Conservation (phyloP, 2,329 filamentous ascomycete species). For the Lecanicillium sp. region DNA sequence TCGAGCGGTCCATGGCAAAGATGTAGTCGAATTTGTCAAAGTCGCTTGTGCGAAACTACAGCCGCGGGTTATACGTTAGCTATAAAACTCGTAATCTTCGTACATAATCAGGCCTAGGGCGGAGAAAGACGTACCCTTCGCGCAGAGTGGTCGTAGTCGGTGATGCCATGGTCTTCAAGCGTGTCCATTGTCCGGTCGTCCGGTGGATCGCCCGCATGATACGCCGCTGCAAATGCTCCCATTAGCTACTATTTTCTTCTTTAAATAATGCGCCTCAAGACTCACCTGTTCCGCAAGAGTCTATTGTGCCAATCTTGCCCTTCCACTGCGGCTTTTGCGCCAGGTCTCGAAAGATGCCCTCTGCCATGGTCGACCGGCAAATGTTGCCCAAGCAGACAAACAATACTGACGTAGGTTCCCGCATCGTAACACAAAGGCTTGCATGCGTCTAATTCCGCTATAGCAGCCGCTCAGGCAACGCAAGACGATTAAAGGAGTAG, state of each 20-base stretch:
- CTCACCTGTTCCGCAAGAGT: constrained; percentile 77
- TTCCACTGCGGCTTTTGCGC: constrained; percentile 52
- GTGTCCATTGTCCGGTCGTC: constrained; percentile 80
- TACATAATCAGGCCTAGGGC: too few relatives aligned
- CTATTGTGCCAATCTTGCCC: constrained; percentile 57
- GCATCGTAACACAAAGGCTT: background rate
- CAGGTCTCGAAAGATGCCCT: constrained; percentile 79
- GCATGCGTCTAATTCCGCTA: too few relatives aligned
- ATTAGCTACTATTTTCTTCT: too few relatives aligned
- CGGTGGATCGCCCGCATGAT: constrained; percentile 69
- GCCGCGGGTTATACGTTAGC: too few relatives aligned
- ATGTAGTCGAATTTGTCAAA: constrained; percentile 87
- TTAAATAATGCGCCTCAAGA: background rate
- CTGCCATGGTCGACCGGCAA: constrained; percentile 89
- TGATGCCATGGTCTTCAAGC: constrained; percentile 65
- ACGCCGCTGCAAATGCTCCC: constrained; percentile 55
- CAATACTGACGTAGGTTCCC: constrained; percentile 58
- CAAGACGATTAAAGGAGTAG: too few relatives aligned
- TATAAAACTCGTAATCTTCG: too few relatives aligned
- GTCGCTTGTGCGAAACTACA: constrained; percentile 52
- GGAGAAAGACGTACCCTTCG: constrained; percentile 64
- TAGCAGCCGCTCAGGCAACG: too few relatives aligned
- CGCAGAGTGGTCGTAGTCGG: constrained; percentile 66
- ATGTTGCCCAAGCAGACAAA: constrained; percentile 98
- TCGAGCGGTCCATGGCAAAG: constrained; percentile 85